Percentiles rank a stretch among this genome's conserved stretches.
Conservation (phyloP, 1,284 basidiomycete species). For the Cryptococcus sp. region DNA sequence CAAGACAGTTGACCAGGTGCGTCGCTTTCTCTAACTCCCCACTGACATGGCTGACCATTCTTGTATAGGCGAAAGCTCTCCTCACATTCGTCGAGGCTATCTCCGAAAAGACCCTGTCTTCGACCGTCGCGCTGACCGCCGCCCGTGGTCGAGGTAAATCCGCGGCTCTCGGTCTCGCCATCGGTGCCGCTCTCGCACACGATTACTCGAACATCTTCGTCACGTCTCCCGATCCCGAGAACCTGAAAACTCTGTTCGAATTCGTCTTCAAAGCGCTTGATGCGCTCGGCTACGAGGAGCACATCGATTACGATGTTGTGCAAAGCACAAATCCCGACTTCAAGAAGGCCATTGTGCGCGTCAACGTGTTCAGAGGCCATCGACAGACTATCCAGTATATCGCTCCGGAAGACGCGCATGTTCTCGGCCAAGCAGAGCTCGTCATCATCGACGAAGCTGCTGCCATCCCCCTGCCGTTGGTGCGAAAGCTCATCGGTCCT, state of each 20-base stretch:
- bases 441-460: constrained; percentile 99
- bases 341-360: constrained; percentile 92
- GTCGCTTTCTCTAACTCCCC: constrained; percentile 8
- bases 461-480: constrained; percentile 93
- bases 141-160: constrained; percentile 95
- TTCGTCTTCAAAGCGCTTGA: constrained; percentile 98
- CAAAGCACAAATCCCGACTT: constrained; percentile 93
- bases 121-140: constrained; percentile 93
- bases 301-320: constrained; percentile 94
- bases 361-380: constrained; percentile 91
- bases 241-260: constrained; percentile 96
- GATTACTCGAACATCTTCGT: constrained; percentile 99
- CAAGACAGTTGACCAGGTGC: constrained; percentile 85
- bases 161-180: constrained; percentile 89
- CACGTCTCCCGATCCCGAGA: constrained; percentile 96
- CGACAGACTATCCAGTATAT: constrained; percentile 98
- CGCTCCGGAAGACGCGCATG: constrained; percentile 94
- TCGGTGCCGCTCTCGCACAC: constrained; percentile 89
- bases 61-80: constrained; percentile 69
- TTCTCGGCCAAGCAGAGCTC: constrained; percentile 95
- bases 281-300: constrained; percentile 93
- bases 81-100: constrained; percentile 92
- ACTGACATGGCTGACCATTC: constrained; percentile 1
- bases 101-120: constrained; percentile 86
- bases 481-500: constrained; percentile 91